Percentiles rank a stretch among this genome's conserved stretches.
phyloP scores from a whole-genome alignment of 257 asterid genomes.

The Lycium barbarum region DNA sequence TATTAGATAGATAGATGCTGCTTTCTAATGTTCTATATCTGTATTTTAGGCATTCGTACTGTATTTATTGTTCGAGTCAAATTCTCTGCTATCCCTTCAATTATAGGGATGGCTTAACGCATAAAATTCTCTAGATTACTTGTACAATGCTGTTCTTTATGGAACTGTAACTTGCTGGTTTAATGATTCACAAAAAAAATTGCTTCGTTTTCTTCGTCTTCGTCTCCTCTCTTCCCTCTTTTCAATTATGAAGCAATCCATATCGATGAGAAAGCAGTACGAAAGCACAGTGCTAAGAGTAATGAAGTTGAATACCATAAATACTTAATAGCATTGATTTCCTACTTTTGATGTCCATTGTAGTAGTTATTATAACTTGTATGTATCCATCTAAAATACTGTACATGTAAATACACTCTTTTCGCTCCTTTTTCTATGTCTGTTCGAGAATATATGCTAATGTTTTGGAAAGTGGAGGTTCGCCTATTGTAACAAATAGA shows the following conservation, averaged over 20 bases:
- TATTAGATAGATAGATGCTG: constrained; percentile 17
- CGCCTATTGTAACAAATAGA: no score
- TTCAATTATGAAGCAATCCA: background rate
- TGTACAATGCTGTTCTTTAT: background rate
- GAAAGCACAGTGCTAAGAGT: background rate
- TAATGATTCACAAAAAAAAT: background rate
- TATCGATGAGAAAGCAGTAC: background rate
- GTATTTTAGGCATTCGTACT: constrained; percentile 15
- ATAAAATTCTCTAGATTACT: background rate
- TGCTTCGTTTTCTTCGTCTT: background rate
- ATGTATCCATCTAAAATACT: no score
- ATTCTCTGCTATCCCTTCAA: constrained; percentile 17
- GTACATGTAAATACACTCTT: no score
- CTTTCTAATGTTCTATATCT: constrained; percentile 3
- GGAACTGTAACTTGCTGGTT: background rate
- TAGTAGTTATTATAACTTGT: no score
- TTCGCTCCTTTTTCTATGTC: no score
- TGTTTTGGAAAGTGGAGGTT: no score
- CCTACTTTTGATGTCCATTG: background rate
- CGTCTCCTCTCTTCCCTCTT: background rate
- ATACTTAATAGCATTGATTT: background rate
- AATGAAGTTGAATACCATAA: background rate
- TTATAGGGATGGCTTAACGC: constrained; percentile 3
- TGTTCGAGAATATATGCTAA: no score
- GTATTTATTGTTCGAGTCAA: background rate